phyloP scores from a whole-genome alignment of 139 green algal species.

The Picochlorum sp. region DNA sequence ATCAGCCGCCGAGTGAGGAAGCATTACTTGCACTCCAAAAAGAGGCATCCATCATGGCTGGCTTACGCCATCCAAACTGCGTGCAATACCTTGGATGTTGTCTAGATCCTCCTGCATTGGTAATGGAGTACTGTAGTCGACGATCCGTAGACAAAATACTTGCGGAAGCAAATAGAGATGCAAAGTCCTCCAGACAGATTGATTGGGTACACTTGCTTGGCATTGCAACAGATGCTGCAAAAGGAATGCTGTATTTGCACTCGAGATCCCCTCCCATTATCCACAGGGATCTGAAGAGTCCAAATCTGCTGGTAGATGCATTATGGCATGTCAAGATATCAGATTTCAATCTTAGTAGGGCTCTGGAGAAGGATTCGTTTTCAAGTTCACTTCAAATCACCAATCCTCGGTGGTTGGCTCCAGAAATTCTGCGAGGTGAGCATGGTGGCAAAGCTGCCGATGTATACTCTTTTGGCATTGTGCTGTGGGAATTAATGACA shows the following conservation, averaged over 20 bases:
- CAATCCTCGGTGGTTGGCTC: slow-evolving; percentile 42
- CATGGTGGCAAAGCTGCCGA: slow-evolving; percentile 27
- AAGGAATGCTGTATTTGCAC: slow-evolving; percentile 46
- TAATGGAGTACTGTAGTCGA: slow-evolving; percentile 42
- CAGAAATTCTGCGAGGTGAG: slow-evolving; percentile 35
- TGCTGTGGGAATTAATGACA: slow-evolving; percentile 49
- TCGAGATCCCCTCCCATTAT: slow-evolving; percentile 31
- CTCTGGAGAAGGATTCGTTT: slow-evolving; percentile 15
- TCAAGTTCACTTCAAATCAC: slow-evolving; percentile 32
- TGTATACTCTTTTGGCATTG: slow-evolving; percentile 49
- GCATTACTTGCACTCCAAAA: neutral
- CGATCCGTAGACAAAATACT: slow-evolving; percentile 41
- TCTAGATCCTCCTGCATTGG: slow-evolving; percentile 36
- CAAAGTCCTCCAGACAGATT: slow-evolving; percentile 20
- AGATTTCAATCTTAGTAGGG: slow-evolving; percentile 46
- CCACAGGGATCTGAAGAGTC: slow-evolving; percentile 46
- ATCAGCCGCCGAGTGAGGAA: neutral
- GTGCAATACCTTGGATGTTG: slow-evolving; percentile 45
- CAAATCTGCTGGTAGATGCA: slow-evolving; percentile 52
- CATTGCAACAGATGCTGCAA: slow-evolving; percentile 45
- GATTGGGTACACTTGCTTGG: slow-evolving; percentile 35
- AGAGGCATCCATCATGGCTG: slow-evolving; percentile 41
- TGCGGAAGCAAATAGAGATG: neutral
- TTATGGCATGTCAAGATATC: slow-evolving; percentile 41
- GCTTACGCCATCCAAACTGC: slow-evolving; percentile 46